Conservation (phyloP, 192 early-diverging fungal genomes). For the Coemansia sp. region DNA sequence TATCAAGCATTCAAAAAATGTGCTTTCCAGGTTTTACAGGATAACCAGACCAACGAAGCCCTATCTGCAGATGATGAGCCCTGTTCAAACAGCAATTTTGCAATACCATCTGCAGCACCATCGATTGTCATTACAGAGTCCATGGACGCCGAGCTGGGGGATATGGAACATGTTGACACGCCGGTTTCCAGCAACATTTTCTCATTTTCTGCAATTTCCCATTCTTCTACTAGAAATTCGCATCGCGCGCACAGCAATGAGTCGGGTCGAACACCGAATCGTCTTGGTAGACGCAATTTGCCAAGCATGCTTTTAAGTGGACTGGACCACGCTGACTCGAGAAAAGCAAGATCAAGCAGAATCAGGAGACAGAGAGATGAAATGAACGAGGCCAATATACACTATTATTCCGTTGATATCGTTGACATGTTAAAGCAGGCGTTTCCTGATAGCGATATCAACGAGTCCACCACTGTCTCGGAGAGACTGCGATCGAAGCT, state of each 20-base stretch:
- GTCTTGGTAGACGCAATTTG: neutral
- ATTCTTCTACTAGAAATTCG: neutral
- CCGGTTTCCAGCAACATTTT: neutral
- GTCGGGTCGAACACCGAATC: neutral
- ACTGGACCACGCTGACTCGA: neutral
- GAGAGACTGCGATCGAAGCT: constrained; percentile 25
- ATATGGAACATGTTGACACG: neutral
- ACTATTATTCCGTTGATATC: constrained; percentile 21
- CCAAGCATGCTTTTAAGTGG: neutral
- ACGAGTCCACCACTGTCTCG: constrained; percentile 10
- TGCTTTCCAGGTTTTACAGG: constrained; percentile 14
- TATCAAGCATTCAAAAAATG: constrained; percentile 37
- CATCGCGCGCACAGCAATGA: neutral
- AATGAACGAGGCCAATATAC: constrained; percentile 9
- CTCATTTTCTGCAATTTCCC: constrained; percentile 1
- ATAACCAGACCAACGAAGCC: neutral
- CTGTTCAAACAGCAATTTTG: neutral
- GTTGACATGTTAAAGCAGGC: constrained; percentile 17
- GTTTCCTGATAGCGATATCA: constrained; percentile 17
- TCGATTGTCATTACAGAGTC: constrained; percentile 7
- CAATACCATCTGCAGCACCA: neutral
- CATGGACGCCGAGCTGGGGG: neutral
- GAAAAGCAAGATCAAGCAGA: neutral
- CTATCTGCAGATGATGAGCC: neutral
- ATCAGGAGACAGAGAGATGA: neutral